A percentile compares a stretch with the other conserved stretches of the same genome.
Conservation (phyloP, 768 basidiomycete genomes). For the Wakefieldia striispora region DNA sequence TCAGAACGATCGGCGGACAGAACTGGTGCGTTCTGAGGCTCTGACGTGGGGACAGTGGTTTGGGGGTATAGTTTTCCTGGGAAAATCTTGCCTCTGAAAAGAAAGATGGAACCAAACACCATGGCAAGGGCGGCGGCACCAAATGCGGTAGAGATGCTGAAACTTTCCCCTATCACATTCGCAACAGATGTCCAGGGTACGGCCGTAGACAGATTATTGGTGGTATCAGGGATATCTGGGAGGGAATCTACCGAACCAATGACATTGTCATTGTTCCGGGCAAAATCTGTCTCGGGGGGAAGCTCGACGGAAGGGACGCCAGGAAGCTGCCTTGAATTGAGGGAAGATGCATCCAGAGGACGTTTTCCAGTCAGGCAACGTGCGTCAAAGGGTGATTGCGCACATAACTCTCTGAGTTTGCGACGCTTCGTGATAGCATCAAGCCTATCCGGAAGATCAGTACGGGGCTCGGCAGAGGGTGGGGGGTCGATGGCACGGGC, state of each 20-base stretch:
- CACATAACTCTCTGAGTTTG: constrained; percentile 42
- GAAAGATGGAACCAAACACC: constrained; percentile 22
- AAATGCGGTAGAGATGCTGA: constrained; percentile 14
- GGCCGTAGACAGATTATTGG: constrained; percentile 9
- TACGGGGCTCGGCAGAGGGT: constrained; percentile 27
- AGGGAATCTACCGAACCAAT: constrained; percentile 16
- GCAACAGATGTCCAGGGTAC: constrained; percentile 16
- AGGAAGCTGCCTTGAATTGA: constrained; percentile 59
- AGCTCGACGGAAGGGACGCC: constrained; percentile 44
- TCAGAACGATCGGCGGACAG: constrained; percentile 3
- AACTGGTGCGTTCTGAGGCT: not conserved
- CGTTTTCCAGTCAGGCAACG: constrained; percentile 66
- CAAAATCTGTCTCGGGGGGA: constrained; percentile 24
- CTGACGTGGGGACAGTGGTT: not conserved
- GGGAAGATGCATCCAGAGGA: constrained; percentile 44
- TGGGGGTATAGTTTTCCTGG: constrained; percentile 10
- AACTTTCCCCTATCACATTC: constrained; percentile 11
- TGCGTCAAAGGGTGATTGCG: constrained; percentile 41
- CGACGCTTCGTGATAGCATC: constrained; percentile 46
- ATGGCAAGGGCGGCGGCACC: constrained; percentile 24
- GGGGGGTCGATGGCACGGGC: constrained; percentile 35
- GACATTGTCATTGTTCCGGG: constrained; percentile 4
- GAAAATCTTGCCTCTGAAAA: constrained; percentile 23
- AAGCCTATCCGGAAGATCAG: constrained; percentile 40
- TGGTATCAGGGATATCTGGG: constrained; percentile 16